phyloP scores from a whole-genome alignment of 768 basidiomycete genomes.

The Tulasnella sp. region DNA sequence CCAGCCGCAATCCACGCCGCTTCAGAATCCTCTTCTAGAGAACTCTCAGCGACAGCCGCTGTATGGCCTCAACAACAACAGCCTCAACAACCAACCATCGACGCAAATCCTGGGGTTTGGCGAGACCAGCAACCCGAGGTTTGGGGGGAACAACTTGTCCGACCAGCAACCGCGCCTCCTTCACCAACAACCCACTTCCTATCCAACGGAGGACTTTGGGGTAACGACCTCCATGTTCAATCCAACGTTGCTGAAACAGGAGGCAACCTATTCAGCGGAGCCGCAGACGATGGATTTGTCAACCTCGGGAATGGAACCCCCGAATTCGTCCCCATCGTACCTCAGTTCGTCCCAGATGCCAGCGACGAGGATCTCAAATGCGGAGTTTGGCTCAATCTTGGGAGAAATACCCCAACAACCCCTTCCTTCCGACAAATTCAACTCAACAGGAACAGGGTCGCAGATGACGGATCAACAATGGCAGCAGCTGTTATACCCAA shows the following conservation, averaged over 20 bases:
- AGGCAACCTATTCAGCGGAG: slow-evolving; percentile 1
- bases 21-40: neutral
- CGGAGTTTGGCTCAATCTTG: slow-evolving; percentile 28
- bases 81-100: neutral
- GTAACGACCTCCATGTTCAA: slow-evolving; percentile 24
- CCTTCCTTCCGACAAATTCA: slow-evolving; percentile 25
- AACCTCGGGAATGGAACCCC: neutral
- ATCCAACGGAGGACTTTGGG: slow-evolving; percentile 5
- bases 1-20: slow-evolving; percentile 20
- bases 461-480: slow-evolving; percentile 3
- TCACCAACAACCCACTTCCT: slow-evolving; percentile 25
- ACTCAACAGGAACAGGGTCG: neutral
- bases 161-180: slow-evolving; percentile 23
- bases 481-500: slow-evolving; percentile 8
- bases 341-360: slow-evolving; percentile 23
- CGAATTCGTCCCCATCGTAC: neutral
- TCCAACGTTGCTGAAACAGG: slow-evolving; percentile 10
- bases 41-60: neutral
- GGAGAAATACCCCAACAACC: slow-evolving; percentile 27
- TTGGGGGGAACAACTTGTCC: slow-evolving; percentile 16
- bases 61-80: neutral
- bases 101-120: neutral
- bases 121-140: slow-evolving; percentile 1
- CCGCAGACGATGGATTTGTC: slow-evolving; percentile 16
- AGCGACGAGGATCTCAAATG: slow-evolving; percentile 17